Percentiles rank a stretch among this genome's conserved stretches.
Conservation (phyloP, 805 yeast species). For the Candida corydali region DNA sequence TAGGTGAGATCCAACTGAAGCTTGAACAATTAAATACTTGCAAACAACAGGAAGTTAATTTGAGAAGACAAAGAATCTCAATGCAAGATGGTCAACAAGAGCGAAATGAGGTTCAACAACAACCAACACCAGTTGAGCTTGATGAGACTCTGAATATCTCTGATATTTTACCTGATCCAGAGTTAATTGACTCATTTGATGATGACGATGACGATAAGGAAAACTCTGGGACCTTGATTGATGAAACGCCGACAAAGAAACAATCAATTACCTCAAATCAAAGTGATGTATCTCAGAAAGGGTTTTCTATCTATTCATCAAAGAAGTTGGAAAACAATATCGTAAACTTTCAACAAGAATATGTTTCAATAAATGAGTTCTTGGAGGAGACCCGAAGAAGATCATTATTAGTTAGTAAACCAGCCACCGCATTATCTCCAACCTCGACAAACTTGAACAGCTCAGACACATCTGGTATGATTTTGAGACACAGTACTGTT, state of each 20-base stretch:
- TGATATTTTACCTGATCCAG: conserved; percentile 8
- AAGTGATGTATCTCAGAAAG: background rate
- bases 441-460: background rate
- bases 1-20: conserved; percentile 15
- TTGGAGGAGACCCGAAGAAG: conserved; percentile 7
- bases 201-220: background rate
- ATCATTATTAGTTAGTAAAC: background rate
- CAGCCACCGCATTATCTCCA: background rate
- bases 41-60: conserved; percentile 8
- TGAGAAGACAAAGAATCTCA: conserved; percentile 2
- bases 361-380: conserved; percentile 9
- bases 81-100: conserved; percentile 3
- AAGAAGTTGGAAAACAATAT: background rate
- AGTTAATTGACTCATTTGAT: conserved; percentile 5
- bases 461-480: conserved; percentile 3
- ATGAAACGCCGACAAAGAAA: background rate
- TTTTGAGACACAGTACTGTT: background rate
- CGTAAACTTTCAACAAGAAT: conserved; percentile 8
- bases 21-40: conserved; percentile 7
- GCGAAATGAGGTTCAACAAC: background rate
- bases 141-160: conserved; percentile 4
- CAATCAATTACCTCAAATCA: background rate
- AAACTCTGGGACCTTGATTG: background rate
- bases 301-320: background rate
- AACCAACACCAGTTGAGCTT: background rate